phyloP scores from a whole-genome alignment of 148 eudicot genomes.

The Rhododendron molle region DNA sequence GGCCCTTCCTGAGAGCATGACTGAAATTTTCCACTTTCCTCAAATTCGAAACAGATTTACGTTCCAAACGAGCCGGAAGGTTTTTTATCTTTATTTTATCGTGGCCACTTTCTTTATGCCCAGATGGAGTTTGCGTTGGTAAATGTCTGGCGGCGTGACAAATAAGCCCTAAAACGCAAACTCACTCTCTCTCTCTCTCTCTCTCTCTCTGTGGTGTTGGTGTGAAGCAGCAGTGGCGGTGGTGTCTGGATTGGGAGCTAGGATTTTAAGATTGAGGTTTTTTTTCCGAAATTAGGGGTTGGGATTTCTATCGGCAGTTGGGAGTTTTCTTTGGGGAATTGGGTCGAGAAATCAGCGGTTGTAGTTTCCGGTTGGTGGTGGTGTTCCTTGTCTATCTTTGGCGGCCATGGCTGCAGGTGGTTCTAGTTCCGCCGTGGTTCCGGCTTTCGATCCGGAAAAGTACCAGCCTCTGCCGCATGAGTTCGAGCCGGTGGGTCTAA shows the following conservation, averaged over 20 bases:
- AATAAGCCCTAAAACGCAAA: background rate
- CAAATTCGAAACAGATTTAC: too few relatives aligned
- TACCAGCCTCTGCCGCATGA: background rate
- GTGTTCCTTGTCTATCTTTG: background rate
- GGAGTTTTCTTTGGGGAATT: background rate
- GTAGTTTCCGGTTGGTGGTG: background rate
- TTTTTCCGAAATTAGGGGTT: too few relatives aligned
- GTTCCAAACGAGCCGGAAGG: too few relatives aligned
- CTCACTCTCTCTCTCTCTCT: background rate
- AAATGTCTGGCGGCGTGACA: background rate
- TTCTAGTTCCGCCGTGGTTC: background rate
- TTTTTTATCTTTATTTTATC: too few relatives aligned
- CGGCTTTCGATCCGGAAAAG: background rate
- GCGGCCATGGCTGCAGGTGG: background rate
- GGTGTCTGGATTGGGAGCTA: background rate
- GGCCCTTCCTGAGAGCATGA: too few relatives aligned
- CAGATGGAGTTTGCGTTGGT: background rate
- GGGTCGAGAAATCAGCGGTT: background rate
- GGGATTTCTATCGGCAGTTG: background rate
- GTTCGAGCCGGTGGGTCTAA: background rate
- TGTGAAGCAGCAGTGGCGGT: background rate
- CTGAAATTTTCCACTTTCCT: too few relatives aligned
- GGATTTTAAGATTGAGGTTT: background rate
- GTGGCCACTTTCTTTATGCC: background rate
- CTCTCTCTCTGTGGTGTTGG: background rate